phyloP scores from a whole-genome alignment of 2,329 filamentous ascomycete species.

The Talaromyces sp. region DNA sequence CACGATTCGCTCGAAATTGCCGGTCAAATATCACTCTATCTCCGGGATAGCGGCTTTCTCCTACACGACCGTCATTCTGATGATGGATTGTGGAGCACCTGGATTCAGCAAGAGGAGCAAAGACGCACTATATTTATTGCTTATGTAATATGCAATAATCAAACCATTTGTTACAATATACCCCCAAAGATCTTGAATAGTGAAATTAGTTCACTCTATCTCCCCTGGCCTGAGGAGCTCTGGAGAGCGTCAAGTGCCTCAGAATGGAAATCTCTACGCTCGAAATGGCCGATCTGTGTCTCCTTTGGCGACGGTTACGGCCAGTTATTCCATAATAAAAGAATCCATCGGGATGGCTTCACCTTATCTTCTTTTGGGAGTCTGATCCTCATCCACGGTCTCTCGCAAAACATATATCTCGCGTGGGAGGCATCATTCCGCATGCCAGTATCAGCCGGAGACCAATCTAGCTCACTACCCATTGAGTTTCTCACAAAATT shows the following conservation, averaged over 20 bases:
- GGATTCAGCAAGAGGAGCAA: constrained; percentile 13
- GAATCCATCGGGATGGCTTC: background rate
- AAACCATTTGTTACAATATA: constrained; percentile 14
- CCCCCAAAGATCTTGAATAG: constrained; percentile 13
- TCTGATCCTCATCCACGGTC: constrained; percentile 9
- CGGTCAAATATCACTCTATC: constrained; percentile 15
- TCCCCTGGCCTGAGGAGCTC: constrained; percentile 13
- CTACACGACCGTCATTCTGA: constrained; percentile 8
- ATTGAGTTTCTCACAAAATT: constrained; percentile 12
- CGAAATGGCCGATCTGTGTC: constrained; percentile 9
- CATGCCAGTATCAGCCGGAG: constrained; percentile 3
- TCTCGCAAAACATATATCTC: constrained; percentile 13
- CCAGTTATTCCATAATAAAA: constrained; percentile 11
- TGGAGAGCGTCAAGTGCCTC: constrained; percentile 14
- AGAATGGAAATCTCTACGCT: constrained; percentile 10
- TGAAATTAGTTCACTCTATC: constrained; percentile 12
- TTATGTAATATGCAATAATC: constrained; percentile 12
- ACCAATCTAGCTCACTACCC: constrained; percentile 8
- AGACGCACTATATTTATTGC: constrained; percentile 13
- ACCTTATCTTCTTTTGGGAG: constrained; percentile 11
- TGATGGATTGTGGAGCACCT: constrained; percentile 12
- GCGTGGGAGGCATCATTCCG: constrained; percentile 14
- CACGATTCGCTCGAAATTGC: constrained; percentile 11
- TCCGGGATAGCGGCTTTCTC: constrained; percentile 12
- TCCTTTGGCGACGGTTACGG: constrained; percentile 12